These are phyloP conservation scores for Aspergillus japonicus DNA, from an alignment of 2,329 filamentous ascomycete genomes.

Conservation along the genomic window DNA sequence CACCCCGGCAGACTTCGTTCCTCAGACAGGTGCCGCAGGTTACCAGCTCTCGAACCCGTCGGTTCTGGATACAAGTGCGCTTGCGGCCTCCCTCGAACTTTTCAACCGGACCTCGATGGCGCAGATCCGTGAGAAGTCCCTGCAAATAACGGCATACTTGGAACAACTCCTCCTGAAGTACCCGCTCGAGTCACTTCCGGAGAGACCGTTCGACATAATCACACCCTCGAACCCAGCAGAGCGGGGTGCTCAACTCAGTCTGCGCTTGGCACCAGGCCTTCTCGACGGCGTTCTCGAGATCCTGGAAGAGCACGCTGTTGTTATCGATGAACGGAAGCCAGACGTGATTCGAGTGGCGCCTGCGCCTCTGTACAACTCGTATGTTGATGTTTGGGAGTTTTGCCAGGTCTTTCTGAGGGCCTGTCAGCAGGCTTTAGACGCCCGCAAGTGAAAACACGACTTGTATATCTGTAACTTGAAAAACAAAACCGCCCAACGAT, in stretches of 20 bases:
- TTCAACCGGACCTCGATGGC: slow-evolving; percentile 71
- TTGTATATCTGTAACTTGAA: not conserved
- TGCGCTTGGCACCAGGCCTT: slow-evolving; percentile 66
- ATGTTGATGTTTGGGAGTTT: slow-evolving; percentile 68
- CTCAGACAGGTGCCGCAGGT: slow-evolving; percentile 73
- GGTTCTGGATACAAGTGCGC: slow-evolving; percentile 72
- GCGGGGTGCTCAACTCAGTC: slow-evolving; percentile 75
- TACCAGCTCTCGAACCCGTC: slow-evolving; percentile 86
- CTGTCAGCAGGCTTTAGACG: slow-evolving; percentile 40
- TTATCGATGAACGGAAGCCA: slow-evolving; percentile 81
- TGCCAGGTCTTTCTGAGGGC: slow-evolving; percentile 53
- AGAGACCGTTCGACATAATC: slow-evolving; percentile 59
- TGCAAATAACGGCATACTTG: slow-evolving; percentile 73
- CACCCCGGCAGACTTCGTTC: slow-evolving; percentile 58
- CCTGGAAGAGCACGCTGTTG: slow-evolving; percentile 67
- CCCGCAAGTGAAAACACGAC: slow-evolving; percentile 6
- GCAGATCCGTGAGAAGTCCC: slow-evolving; percentile 66
- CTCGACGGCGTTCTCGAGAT: slow-evolving; percentile 65
- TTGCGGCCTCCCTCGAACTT: slow-evolving; percentile 70
- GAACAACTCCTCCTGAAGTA: slow-evolving; percentile 61
- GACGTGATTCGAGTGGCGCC: slow-evolving; percentile 83
- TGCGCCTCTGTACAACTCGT: slow-evolving; percentile 79
- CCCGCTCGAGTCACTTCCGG: slow-evolving; percentile 27
- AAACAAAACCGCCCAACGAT: not conserved
- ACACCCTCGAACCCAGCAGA: slow-evolving; percentile 68